Evolutionary conservation across 257 asterid species (phyloP).

Genomic region (Leonotis leonurus): DNA sequence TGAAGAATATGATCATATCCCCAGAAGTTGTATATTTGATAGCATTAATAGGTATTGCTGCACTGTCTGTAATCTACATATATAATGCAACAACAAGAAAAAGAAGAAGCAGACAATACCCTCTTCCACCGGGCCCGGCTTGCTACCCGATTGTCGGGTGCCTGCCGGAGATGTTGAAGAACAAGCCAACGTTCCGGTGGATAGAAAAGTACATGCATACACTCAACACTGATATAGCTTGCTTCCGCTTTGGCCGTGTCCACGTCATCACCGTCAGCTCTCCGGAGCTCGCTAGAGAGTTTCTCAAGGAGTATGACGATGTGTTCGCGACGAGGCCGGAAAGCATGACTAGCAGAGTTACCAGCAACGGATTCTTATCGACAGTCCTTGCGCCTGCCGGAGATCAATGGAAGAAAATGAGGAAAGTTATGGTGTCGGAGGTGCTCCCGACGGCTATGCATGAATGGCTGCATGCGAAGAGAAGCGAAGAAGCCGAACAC

Average conservation of each 20-base stretch:
- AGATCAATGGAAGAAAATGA: conserved; percentile 27
- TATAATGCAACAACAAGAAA: too few species aligned
- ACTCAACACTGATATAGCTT: conserved; percentile 19
- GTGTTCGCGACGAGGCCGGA: conserved; percentile 20
- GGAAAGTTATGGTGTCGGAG: conserved; percentile 3
- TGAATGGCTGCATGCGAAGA: conserved; percentile 10
- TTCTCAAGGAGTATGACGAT: conserved; percentile 19
- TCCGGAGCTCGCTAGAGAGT: conserved; percentile 27
- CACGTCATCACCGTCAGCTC: conserved; percentile 23
- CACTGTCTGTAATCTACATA: too few species aligned
- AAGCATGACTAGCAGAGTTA: neutral
- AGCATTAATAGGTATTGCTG: too few species aligned
- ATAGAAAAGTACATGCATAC: conserved; percentile 14
- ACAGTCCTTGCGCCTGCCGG: neutral
- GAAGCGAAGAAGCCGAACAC: conserved; percentile 29
- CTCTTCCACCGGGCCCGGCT: conserved; percentile 18
- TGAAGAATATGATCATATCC: too few species aligned
- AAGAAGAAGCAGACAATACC: too few species aligned
- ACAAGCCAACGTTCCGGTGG: conserved; percentile 21
- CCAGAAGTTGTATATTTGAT: too few species aligned
- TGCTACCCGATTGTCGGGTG: conserved; percentile 18
- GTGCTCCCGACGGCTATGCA: conserved; percentile 21
- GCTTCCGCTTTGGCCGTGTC: conserved; percentile 11
- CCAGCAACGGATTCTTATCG: conserved; percentile 12
- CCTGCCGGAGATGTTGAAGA: neutral